Conservation (phyloP, 2,329 filamentous ascomycete species). For the Cladophialophora yegresii region DNA sequence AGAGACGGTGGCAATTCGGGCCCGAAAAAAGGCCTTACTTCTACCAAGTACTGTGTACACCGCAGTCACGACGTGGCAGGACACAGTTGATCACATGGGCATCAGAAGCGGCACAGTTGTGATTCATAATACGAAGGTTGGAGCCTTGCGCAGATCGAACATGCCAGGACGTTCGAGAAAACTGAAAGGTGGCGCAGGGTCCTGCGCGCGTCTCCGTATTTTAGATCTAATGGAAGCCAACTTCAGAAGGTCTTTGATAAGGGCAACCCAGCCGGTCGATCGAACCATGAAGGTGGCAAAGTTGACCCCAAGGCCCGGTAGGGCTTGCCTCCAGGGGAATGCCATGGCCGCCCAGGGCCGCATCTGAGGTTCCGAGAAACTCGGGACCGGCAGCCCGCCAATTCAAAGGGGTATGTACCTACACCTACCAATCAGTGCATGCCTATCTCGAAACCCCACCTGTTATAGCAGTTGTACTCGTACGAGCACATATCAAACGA, state of each 20-base stretch:
- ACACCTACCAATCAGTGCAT: background rate
- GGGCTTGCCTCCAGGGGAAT: background rate
- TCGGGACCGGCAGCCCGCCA: too few species aligned
- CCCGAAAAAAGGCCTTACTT: background rate
- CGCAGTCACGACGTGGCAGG: background rate
- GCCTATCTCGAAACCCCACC: background rate
- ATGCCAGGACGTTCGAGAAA: background rate
- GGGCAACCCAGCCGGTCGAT: background rate
- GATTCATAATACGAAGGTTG: conserved; percentile 9
- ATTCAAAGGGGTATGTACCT: background rate
- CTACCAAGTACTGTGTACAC: too few species aligned
- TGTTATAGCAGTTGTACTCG: background rate
- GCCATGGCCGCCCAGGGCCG: too few species aligned
- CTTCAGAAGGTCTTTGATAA: background rate
- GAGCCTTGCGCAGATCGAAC: conserved; percentile 3
- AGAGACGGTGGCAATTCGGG: background rate
- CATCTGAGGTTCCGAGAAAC: background rate
- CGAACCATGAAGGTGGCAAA: conserved; percentile 4
- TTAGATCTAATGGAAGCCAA: background rate
- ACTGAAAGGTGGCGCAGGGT: conserved; percentile 1
- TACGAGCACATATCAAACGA: background rate
- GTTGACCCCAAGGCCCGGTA: background rate
- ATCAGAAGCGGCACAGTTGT: background rate
- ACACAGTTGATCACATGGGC: background rate
- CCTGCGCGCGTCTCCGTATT: conserved; percentile 4